Base-by-base conservation (phyloP, 140 eudicot genomes). In the Flaveria floridana region DNA sequence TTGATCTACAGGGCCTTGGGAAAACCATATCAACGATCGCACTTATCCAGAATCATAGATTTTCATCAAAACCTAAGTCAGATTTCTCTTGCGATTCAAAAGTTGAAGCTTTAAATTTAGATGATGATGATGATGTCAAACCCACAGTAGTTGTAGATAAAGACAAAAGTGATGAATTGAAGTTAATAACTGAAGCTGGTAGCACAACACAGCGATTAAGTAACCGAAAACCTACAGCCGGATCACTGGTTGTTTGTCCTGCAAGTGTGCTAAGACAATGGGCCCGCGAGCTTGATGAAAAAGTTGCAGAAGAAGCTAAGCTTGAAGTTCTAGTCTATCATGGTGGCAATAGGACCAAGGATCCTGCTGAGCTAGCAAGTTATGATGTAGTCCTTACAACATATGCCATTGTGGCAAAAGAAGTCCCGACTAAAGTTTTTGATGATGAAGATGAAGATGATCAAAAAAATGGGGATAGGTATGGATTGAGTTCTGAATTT, bases 211-310 rank as follows among this genome's bases (percentile, higher is more conserved):
- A 39, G 44, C 73, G 74, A 23, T 73, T 80, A 34, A 82, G 76
- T 26, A 66, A 84, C 57, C 77, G 80, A 75, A 87, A 90, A 81
- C 95, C 96, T 0, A 70, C 82, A 57, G 98, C 95, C 8, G 98
- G 98, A 23, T 87, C 98, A 67, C 75, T 92, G 75, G 89, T 92
- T 55, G 95, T 92, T 42, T 92, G 98, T 66, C 98, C 98, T 13
- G 98, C 98, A 30, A 92, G 95, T 84, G 92, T 92, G 47, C 82
- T 92, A 73, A 79, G 96, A 76, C 98, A 92, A 65, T 92, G 98
- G 98, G 95, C 89, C 58, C 76, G 88, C 66, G 98, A 92, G 83
- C 77, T 92, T 69, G 87, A 89, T 50, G 98, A 92, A 20, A 92
- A 92, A 84, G 98, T 89, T 57, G 26, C 89, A 12, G 83, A 83